phyloP scores from a whole-genome alignment of 106 monocot genomes.

The Chionographis japonica region DNA sequence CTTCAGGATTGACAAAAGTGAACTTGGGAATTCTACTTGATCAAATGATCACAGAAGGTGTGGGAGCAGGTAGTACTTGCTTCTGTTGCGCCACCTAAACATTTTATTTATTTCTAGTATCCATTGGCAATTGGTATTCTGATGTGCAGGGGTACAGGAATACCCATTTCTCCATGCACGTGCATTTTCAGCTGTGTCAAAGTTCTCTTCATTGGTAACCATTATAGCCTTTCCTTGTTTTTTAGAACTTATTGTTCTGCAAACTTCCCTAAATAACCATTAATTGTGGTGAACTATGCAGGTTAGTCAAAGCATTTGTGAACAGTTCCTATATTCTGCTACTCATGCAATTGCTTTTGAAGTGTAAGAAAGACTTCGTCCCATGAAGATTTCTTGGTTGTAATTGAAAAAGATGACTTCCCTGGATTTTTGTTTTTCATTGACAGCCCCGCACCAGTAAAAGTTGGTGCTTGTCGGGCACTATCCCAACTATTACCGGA shows the following conservation, averaged over 20 bases:
- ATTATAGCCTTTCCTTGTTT: constrained; percentile 6
- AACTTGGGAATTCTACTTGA: constrained; percentile 49
- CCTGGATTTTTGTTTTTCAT: constrained; percentile 11
- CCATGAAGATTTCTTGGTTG: not conserved
- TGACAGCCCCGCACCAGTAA: constrained; percentile 72
- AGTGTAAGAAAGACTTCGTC: constrained; percentile 50
- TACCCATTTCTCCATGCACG: constrained; percentile 90
- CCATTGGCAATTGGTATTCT: constrained; percentile 3
- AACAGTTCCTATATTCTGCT: constrained; percentile 66
- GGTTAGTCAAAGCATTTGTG: constrained; percentile 48
- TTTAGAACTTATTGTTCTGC: not conserved
- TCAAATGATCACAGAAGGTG: constrained; percentile 60
- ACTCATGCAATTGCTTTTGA: constrained; percentile 62
- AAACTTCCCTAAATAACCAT: not conserved
- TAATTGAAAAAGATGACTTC: constrained; percentile 3
- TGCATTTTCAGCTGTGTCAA: constrained; percentile 59
- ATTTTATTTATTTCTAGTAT: not conserved
- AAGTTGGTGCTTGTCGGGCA: constrained; percentile 89
- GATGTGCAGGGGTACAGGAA: constrained; percentile 50
- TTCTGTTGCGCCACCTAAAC: not conserved
- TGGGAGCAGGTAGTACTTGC: constrained; percentile 40
- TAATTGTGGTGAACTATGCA: constrained; percentile 24
- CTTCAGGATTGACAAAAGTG: constrained; percentile 37
- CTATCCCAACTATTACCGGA: constrained; percentile 62
- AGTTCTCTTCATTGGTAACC: constrained; percentile 70